phyloP scores from a whole-genome alignment of 768 basidiomycete species.

The Infundibulicybe gibba region DNA sequence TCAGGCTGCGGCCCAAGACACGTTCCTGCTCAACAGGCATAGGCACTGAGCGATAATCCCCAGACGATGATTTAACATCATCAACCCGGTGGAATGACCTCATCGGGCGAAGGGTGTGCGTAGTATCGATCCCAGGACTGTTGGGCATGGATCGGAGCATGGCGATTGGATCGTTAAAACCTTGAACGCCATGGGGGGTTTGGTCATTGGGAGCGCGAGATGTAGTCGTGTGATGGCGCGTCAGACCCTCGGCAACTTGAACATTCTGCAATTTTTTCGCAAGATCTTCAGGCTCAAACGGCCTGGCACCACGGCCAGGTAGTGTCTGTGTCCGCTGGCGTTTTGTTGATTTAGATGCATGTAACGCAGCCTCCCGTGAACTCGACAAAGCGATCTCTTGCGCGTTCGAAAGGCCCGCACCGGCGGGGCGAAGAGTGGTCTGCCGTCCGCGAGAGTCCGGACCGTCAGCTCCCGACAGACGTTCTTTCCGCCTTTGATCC shows the following conservation, averaged over 20 bases:
- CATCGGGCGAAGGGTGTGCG: slow-evolving; percentile 38
- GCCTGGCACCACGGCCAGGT: slow-evolving; percentile 30
- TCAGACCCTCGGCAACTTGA: slow-evolving; percentile 27
- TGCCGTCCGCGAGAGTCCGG: slow-evolving; percentile 20
- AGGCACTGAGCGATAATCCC: slow-evolving; percentile 22
- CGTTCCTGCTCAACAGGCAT: slow-evolving; percentile 26
- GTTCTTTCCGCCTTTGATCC: slow-evolving; percentile 50
- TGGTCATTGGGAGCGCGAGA: background rate
- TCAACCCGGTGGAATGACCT: slow-evolving; percentile 61
- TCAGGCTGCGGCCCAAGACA: slow-evolving; percentile 31
- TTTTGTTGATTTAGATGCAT: slow-evolving; percentile 24
- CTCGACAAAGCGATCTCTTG: slow-evolving; percentile 18
- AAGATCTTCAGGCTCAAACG: slow-evolving; percentile 57
- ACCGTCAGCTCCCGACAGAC: slow-evolving; percentile 26
- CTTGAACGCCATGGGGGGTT: background rate
- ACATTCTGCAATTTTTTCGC: slow-evolving; percentile 53
- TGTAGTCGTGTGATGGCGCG: slow-evolving; percentile 7
- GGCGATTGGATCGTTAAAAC: background rate
- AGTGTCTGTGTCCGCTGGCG: slow-evolving; percentile 44
- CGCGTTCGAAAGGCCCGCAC: slow-evolving; percentile 17
- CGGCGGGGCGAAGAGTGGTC: slow-evolving; percentile 32
- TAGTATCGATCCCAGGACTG: slow-evolving; percentile 1
- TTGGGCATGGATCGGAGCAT: slow-evolving; percentile 4
- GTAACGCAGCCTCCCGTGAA: slow-evolving; percentile 34
- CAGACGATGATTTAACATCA: too few relatives aligned